phyloP scores from a whole-genome alignment of 1,284 basidiomycete species.

The Xerocomus nothofagi region DNA sequence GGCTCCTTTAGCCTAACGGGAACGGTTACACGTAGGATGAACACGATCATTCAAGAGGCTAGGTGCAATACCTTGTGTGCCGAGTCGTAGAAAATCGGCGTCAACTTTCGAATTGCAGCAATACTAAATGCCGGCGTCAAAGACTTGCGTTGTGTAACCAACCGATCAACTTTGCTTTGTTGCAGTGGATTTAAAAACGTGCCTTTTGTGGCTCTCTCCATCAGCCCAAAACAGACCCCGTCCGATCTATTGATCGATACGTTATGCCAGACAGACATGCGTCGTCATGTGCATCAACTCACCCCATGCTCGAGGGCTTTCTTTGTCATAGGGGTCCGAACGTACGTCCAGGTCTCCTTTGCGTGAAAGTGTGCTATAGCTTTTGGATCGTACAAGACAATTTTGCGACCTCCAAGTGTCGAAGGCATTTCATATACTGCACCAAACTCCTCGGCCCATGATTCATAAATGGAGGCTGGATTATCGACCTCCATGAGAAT shows the following conservation, averaged over 20 bases:
- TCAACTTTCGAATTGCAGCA: constrained; percentile 16
- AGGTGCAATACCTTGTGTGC: constrained; percentile 41
- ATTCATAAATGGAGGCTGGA: constrained; percentile 15
- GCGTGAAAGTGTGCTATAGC: constrained; percentile 54
- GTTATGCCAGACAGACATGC: background rate
- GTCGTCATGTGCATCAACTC: constrained; percentile 19
- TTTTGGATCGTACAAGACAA: constrained; percentile 53
- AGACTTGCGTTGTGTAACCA: constrained; percentile 39
- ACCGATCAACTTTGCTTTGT: background rate
- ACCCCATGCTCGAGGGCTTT: constrained; percentile 46
- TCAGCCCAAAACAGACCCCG: constrained; percentile 19
- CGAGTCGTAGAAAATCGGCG: constrained; percentile 37
- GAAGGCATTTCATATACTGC: constrained; percentile 44
- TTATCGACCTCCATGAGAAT: constrained; percentile 4
- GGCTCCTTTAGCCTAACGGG: constrained; percentile 39
- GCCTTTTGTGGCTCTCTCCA: constrained; percentile 16
- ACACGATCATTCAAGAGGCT: constrained; percentile 11
- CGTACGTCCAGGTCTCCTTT: constrained; percentile 50
- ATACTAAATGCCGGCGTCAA: constrained; percentile 12
- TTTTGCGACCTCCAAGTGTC: constrained; percentile 39
- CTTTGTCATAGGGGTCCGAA: constrained; percentile 39
- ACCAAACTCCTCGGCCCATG: constrained; percentile 35
- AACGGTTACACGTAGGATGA: background rate
- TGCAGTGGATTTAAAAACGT: background rate
- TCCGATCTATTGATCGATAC: constrained; percentile 14